A percentile compares a stretch with the other conserved stretches of the same genome.
phyloP scores from a whole-genome alignment of 768 basidiomycete genomes.

The Suillus decipiens region DNA sequence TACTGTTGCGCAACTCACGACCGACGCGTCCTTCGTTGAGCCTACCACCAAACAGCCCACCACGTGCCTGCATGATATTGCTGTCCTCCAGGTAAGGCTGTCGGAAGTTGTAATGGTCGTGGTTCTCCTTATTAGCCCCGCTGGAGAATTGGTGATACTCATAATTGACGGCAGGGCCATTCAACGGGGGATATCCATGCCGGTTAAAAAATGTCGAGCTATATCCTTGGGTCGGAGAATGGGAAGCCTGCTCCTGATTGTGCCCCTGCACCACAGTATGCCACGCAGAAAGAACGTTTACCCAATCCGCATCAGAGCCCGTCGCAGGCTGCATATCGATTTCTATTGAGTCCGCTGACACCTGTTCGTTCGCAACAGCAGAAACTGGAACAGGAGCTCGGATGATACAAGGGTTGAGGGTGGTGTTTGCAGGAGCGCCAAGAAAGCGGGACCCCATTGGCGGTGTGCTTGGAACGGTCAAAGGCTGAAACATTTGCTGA shows the following conservation, averaged over 20 bases:
- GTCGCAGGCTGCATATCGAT: conserved; percentile 38
- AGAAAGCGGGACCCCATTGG: conserved; percentile 22
- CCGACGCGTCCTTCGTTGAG: conserved; percentile 35
- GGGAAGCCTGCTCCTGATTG: conserved; percentile 13
- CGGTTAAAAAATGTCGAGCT: conserved; percentile 1
- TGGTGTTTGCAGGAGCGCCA: conserved; percentile 17
- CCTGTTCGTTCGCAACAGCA: neutral
- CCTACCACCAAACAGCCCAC: conserved; percentile 36
- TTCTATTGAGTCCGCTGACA: neutral
- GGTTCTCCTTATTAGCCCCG: conserved; percentile 44
- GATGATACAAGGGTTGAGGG: conserved; percentile 16
- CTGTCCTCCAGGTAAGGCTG: conserved; percentile 17
- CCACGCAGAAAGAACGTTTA: conserved; percentile 40
- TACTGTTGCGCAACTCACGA: conserved; percentile 56
- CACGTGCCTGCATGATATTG: conserved; percentile 24
- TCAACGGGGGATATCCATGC: conserved; percentile 14
- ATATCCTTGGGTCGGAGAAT: conserved; percentile 26
- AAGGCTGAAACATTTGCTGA: conserved; percentile 33
- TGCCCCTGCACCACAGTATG: conserved; percentile 18
- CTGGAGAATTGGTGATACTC: conserved; percentile 12
- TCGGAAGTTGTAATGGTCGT: conserved; percentile 17
- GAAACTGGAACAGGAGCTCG: conserved; percentile 21
- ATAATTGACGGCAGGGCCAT: conserved; percentile 15
- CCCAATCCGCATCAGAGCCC: conserved; percentile 47
- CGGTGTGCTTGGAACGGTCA: conserved; percentile 28